Evolutionary conservation across 768 basidiomycete genomes (phyloP).

Genomic region (Amanita phalloides): DNA sequence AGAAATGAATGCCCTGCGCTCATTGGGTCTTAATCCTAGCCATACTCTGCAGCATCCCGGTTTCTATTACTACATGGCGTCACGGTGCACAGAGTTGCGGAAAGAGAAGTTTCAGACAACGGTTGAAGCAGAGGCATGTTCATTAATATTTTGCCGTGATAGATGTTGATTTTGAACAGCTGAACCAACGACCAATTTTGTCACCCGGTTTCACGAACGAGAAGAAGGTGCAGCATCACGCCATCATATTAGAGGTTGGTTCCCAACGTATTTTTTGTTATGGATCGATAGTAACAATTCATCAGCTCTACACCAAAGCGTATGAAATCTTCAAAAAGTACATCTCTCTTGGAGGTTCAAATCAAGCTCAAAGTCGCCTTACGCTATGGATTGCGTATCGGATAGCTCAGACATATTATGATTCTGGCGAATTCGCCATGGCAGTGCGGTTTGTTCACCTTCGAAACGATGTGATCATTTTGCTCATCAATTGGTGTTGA

Average conservation of each 20-base stretch:
- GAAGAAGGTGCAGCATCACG: constrained; percentile 84
- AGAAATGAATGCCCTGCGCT: constrained; percentile 50
- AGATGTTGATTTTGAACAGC: constrained; percentile 5
- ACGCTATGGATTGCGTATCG: constrained; percentile 87
- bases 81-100: constrained; percentile 72
- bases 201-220: constrained; percentile 81
- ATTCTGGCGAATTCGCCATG: constrained; percentile 75
- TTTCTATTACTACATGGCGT: constrained; percentile 87
- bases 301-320: constrained; percentile 86
- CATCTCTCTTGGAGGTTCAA: constrained; percentile 26
- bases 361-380: constrained; percentile 59
- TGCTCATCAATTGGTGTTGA: not conserved
- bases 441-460: constrained; percentile 58
- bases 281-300: not conserved
- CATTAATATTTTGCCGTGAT: not conserved
- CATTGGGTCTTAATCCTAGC: constrained; percentile 66
- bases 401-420: constrained; percentile 81
- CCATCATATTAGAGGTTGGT: constrained; percentile 70
- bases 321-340: constrained; percentile 91
- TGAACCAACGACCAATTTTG: constrained; percentile 23
- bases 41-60: constrained; percentile 86
- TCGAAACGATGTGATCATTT: not conserved
- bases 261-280: not conserved
- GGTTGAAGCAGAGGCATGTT: constrained; percentile 44
- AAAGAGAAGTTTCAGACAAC: constrained; percentile 54